These are phyloP conservation scores for Xylaria arbuscula DNA, from an alignment of 2,329 filamentous ascomycete genomes.

Conservation along the genomic window DNA sequence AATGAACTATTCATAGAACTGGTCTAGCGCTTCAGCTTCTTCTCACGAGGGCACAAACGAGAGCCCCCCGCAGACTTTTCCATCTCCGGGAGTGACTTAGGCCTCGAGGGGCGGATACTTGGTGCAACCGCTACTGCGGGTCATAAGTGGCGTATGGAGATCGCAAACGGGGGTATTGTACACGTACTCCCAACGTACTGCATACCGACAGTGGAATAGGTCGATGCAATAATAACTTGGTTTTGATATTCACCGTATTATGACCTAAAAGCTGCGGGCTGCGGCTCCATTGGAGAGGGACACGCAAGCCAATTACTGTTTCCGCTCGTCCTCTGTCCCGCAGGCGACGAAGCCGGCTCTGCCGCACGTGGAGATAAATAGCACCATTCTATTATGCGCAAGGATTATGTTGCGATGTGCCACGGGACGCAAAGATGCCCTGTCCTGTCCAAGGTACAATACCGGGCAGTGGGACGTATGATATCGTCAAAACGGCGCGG, in stretches of 20 bases:
- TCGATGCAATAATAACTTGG: conserved; percentile 10
- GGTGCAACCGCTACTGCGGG: conserved; percentile 4
- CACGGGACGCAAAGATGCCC: conserved; percentile 6
- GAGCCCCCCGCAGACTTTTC: conserved; percentile 8
- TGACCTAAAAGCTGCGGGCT: conserved; percentile 1
- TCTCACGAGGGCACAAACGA: not conserved
- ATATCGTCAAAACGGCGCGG: not conserved
- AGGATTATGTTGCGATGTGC: not conserved
- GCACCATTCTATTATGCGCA: not conserved
- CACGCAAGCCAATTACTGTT: conserved; percentile 18
- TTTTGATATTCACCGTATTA: conserved; percentile 13
- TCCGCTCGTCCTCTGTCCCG: conserved; percentile 3
- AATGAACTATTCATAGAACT: conserved; percentile 30
- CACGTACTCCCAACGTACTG: conserved; percentile 19
- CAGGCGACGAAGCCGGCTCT: conserved; percentile 15
- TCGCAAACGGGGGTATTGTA: conserved; percentile 19
- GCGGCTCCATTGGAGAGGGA: conserved; percentile 22
- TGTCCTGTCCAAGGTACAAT: conserved; percentile 3
- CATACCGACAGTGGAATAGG: conserved; percentile 18
- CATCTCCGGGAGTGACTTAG: not conserved
- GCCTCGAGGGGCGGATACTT: not conserved
- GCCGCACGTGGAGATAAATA: conserved; percentile 30
- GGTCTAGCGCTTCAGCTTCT: conserved; percentile 14
- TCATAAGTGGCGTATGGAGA: not conserved
- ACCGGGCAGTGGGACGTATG: not conserved